Base-by-base conservation (phyloP, 148 eudicot species). In the Rhododendron vialii region DNA sequence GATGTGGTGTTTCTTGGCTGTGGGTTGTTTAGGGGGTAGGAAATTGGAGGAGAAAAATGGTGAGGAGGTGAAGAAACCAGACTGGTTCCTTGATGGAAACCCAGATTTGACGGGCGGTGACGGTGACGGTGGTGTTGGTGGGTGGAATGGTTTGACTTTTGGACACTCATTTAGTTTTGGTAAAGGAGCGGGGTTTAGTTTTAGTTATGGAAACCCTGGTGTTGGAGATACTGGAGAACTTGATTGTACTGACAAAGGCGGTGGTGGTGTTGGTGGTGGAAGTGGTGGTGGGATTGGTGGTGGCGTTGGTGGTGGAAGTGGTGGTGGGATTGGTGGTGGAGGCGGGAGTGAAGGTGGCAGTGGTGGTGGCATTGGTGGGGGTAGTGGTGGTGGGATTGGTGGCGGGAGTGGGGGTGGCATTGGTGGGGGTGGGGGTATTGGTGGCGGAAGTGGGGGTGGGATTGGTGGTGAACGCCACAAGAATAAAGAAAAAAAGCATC, bases 141-240 rank as follows among this genome's bases (percentile, higher is more conserved):
- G 50, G n/a, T 13, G 85, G 43, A 28, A 69, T 26, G 85, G 67
- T 73, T 48, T 17, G 65, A 73, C 7, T 36, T 36, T 74, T 76
- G 86, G 81, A 80, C 81, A 36, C 67, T 84, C 86, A 11, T 51
- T 75, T 30, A 53, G 81, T 71, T 76, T 84, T 76, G 86, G 81
- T 55, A 76, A 84, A 67, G 73, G 82, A 15, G 50, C 0, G 33
- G 86, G 82, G 20, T 84, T 36, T 75, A 76, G 86, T 84, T 84
- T 51, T 10, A 14, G 86, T 84, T 84, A 84, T 75, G 86, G 81
- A n/a, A 76, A n/a, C 12, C 85, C 77, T 24, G 85, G 81, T 36
- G 14, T 5, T 24, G 81, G 33, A 14, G 38, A 48, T 14, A 28
- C 24, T 13, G 71, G 8, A 35, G 43, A 51, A 14, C 86, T 65